A percentile compares a stretch with the other conserved stretches of the same genome.
Conservation (phyloP, 352 stramenopile species). For the Phytophthora palmivora region DNA sequence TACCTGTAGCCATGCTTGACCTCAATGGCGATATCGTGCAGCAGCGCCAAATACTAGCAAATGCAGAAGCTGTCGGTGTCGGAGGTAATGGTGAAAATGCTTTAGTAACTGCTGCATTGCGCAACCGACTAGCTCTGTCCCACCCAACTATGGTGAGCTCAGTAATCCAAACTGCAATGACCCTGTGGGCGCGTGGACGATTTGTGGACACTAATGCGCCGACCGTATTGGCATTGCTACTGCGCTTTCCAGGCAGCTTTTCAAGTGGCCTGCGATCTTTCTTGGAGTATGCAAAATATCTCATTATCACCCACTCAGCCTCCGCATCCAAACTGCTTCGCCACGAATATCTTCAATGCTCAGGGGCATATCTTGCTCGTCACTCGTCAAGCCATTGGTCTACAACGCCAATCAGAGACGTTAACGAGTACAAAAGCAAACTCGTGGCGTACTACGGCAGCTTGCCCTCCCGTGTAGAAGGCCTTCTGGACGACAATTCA, state of each 20-base stretch:
- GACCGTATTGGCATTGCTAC: constrained; percentile 43
- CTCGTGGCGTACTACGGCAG: constrained; percentile 48
- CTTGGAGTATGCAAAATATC: constrained; percentile 73
- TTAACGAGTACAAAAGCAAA: constrained; percentile 50
- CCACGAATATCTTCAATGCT: constrained; percentile 57
- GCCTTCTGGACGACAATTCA: constrained; percentile 19
- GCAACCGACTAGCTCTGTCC: constrained; percentile 26
- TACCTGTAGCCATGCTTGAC: constrained; percentile 23
- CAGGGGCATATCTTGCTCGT: constrained; percentile 19
- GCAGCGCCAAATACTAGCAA: constrained; percentile 23
- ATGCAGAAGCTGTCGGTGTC: constrained; percentile 5
- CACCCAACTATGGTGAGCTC: constrained; percentile 41
- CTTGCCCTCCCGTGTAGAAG: constrained; percentile 26
- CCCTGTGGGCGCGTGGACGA: constrained; percentile 47
- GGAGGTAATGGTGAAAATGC: constrained; percentile 12
- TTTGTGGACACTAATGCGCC: constrained; percentile 45
- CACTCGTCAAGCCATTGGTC: constrained; percentile 16
- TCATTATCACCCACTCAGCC: constrained; percentile 48
- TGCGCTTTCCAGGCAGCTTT: constrained; percentile 42
- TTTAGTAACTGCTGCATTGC: constrained; percentile 17
- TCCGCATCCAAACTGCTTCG: constrained; percentile 53
- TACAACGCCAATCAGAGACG: constrained; percentile 29
- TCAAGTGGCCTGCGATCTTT: constrained; percentile 57
- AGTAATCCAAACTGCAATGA: constrained; percentile 50
- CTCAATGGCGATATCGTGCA: constrained; percentile 24